phyloP scores from a whole-genome alignment of 225 moss, liverwort and hornwort species.

The Sphagnum tenellum region DNA sequence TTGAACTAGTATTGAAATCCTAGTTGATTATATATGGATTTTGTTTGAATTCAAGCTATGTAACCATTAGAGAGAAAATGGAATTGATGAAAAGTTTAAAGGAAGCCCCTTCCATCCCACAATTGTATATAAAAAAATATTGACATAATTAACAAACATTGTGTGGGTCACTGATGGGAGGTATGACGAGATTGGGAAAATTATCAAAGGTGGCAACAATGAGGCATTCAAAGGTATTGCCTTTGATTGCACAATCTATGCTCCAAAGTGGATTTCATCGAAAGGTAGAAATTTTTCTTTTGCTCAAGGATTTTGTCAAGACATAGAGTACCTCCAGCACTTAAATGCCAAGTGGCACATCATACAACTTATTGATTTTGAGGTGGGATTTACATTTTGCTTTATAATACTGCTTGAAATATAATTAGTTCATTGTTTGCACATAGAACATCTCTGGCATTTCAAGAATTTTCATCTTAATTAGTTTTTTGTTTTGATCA shows the following conservation, averaged over 20 bases:
- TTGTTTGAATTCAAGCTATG: slow-evolving; percentile 13
- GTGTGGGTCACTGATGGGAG: slow-evolving; percentile 66
- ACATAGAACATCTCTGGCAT: no score
- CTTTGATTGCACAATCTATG: slow-evolving; percentile 77
- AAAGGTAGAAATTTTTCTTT: slow-evolving; percentile 70
- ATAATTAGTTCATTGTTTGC: background rate
- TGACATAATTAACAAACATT: slow-evolving; percentile 48
- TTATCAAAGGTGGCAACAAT: slow-evolving; percentile 95
- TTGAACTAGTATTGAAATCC: slow-evolving; percentile 17
- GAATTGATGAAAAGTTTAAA: slow-evolving; percentile 18
- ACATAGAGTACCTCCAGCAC: slow-evolving; percentile 79
- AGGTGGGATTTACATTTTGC: slow-evolving; percentile 22
- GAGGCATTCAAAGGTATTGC: slow-evolving; percentile 96
- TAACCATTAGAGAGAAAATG: slow-evolving; percentile 16
- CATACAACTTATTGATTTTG: slow-evolving; percentile 75
- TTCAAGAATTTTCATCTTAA: background rate
- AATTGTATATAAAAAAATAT: slow-evolving; percentile 24
- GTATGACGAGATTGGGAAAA: slow-evolving; percentile 81
- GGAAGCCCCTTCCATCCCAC: slow-evolving; percentile 10
- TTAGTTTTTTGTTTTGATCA: background rate
- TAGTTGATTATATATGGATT: slow-evolving; percentile 11
- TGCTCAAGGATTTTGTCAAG: slow-evolving; percentile 83
- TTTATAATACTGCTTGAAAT: background rate
- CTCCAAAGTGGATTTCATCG: slow-evolving; percentile 71
- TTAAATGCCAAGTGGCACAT: slow-evolving; percentile 83